Conservation (phyloP, 345 rosid species). For the rapeseed (Brassica napus) region DNA sequence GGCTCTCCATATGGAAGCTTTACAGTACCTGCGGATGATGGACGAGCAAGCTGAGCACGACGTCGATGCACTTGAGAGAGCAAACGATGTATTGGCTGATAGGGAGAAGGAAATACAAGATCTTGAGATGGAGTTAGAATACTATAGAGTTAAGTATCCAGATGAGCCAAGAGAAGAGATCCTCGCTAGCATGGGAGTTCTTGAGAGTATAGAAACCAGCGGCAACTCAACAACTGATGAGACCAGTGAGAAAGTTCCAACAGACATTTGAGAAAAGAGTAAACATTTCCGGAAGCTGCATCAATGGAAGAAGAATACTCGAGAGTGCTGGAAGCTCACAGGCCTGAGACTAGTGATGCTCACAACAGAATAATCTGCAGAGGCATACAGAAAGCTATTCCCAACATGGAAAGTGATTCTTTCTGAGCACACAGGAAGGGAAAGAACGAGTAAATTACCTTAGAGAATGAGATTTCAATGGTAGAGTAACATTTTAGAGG, state of each 20-base stretch:
- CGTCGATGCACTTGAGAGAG: constrained; percentile 62
- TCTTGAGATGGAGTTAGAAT: constrained; percentile 68
- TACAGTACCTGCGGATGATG: constrained; percentile 88
- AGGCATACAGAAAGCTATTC: constrained; percentile 29
- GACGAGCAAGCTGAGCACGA: constrained; percentile 88
- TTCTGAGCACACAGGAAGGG: constrained; percentile 21
- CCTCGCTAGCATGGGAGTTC: constrained; percentile 37
- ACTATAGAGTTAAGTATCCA: constrained; percentile 42
- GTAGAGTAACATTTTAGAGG: constrained; percentile 54
- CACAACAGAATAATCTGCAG: constrained; percentile 30
- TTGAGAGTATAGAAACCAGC: constrained; percentile 19
- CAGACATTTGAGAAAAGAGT: constrained; percentile 41
- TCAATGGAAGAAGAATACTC: constrained; percentile 18
- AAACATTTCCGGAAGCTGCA: constrained; percentile 47
- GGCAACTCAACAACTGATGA: constrained; percentile 21
- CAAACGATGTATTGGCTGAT: constrained; percentile 63
- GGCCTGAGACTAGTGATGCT: constrained; percentile 28
- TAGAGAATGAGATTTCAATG: constrained; percentile 49
- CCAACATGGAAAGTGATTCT: constrained; percentile 30
- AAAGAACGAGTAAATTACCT: constrained; percentile 30
- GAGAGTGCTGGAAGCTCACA: constrained; percentile 29
- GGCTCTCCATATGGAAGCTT: constrained; percentile 74
- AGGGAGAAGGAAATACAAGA: constrained; percentile 75
- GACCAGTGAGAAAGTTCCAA: constrained; percentile 18
- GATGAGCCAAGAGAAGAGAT: constrained; percentile 43